Conservation (phyloP, 306 rosid species). For the Oemleria cerasiformis region DNA sequence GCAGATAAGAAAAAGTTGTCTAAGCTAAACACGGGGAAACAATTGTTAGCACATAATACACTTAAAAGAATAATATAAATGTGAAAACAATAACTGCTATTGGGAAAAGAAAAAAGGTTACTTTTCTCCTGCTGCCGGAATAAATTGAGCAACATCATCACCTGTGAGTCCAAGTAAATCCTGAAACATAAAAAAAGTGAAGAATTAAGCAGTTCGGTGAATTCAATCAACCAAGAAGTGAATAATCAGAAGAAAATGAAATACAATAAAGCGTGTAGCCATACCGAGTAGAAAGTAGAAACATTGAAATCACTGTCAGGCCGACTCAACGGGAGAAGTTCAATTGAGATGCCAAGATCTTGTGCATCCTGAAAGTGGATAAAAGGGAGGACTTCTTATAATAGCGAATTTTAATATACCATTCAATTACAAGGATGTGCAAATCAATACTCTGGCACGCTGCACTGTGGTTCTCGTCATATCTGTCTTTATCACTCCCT, state of each 20-base stretch:
- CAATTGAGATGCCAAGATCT: slow-evolving; percentile 87
- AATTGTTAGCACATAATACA: not conserved
- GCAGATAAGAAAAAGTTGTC: not conserved
- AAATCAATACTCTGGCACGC: slow-evolving; percentile 72
- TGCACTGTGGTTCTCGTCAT: slow-evolving; percentile 84
- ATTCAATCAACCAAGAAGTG: slow-evolving; percentile 12
- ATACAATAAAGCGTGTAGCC: slow-evolving; percentile 26
- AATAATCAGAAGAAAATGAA: slow-evolving; percentile 1
- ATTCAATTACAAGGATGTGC: not conserved
- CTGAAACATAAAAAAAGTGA: slow-evolving; percentile 36
- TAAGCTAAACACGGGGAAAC: not conserved
- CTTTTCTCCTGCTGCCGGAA: slow-evolving; percentile 66
- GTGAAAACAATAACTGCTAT: slow-evolving; percentile 6
- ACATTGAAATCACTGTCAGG: slow-evolving; percentile 53
- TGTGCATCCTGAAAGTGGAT: slow-evolving; percentile 63
- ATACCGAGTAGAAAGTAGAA: slow-evolving; percentile 75
- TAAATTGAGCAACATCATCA: slow-evolving; percentile 59
- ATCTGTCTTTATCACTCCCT: slow-evolving; percentile 67
- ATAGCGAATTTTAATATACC: slow-evolving; percentile 16
- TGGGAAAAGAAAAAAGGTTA: slow-evolving; percentile 33
- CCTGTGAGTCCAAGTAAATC: slow-evolving; percentile 76
- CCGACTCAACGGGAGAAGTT: slow-evolving; percentile 76
- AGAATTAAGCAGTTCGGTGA: slow-evolving; percentile 15
- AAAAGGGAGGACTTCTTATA: slow-evolving; percentile 14
- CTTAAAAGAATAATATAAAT: not conserved